These are phyloP conservation scores for Intubia oerlemansii DNA, from an alignment of 2,329 filamentous ascomycete species.

Conservation along the genomic window DNA sequence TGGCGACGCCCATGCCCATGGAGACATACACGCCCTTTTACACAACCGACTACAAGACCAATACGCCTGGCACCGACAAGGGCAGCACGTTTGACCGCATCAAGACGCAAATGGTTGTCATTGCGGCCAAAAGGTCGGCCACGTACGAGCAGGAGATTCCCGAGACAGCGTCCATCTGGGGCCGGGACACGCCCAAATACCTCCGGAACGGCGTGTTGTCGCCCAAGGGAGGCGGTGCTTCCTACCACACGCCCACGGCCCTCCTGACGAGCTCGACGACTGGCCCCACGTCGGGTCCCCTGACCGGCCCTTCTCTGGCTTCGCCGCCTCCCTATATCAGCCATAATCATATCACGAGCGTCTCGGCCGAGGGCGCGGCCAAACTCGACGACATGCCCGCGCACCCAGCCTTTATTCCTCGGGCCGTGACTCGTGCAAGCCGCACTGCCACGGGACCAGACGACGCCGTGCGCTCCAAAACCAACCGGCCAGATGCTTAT, in stretches of 20 bases:
- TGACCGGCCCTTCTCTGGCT: too few relatives aligned
- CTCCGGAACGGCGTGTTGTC: too few relatives aligned
- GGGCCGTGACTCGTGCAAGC: constrained; percentile 3
- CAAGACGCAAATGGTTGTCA: constrained; percentile 4
- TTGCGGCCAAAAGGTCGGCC: neutral
- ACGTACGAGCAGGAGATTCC: neutral
- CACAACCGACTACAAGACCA: constrained; percentile 14
- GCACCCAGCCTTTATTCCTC: constrained; percentile 27
- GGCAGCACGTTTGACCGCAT: constrained; percentile 14
- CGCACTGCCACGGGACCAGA: neutral
- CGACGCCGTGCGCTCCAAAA: neutral
- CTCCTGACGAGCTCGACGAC: too few relatives aligned
- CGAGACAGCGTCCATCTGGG: constrained; percentile 1
- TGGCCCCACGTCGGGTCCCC: too few relatives aligned
- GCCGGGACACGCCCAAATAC: neutral
- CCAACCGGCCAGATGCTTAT: constrained; percentile 12
- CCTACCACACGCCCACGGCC: too few relatives aligned
- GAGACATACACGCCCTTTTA: constrained; percentile 11
- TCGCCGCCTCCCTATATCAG: too few relatives aligned
- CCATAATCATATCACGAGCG: too few relatives aligned
- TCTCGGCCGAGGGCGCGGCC: too few relatives aligned
- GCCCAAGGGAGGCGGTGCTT: too few relatives aligned
- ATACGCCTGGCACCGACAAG: neutral
- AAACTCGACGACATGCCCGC: constrained; percentile 17
- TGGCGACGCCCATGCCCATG: too few relatives aligned